Base-by-base conservation (phyloP, 768 basidiomycete genomes). In the Cyclocybe aegerita region DNA sequence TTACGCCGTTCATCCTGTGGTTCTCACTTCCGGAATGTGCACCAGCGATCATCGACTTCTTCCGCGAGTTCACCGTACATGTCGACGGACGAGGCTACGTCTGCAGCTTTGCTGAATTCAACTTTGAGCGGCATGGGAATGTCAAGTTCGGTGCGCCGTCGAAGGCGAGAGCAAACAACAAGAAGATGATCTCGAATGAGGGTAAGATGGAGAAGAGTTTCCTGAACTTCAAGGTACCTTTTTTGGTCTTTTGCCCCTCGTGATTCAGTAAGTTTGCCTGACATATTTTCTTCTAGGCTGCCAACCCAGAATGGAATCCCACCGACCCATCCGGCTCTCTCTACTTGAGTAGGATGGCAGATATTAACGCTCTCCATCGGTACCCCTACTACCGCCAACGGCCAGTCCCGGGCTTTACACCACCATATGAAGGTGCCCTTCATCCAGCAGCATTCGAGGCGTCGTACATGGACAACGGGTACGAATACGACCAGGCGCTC, bases 121-220 rank as follows among this genome's bases (percentile, higher is more conserved):
- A 98, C 66, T 98, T 99, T 66, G 86, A 93, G 71, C 73, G 93
- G 48, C 93, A 97, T 55, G 93, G 94, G 0, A 95, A 95, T 65
- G 79, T 93, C 65, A 93, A 90, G 88, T 94, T 92, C 60, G 93
- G 93, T n/a, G 93, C 91, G 9, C 91, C 92, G 0, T 77, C 81
- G 3, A 23, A 23, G 23, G 23, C 23, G 23, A 70, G 75, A 35
- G 80, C 78, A 7, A 72, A 76, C 9, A 88, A 93, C 56, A 83
- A 84, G 58, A 82, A 82, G 52, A 86, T 89, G 77, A 76, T 89
- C 60, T 91, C 90, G 4, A 90, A 90, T 54, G 89, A 96, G 58
- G 92, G 92, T 33, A 99, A 99, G 79, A 98, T 99, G 95, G 97
- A 99, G 76, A 97, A 98, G 74, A 92, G 89, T 66, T 91, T 97